These are phyloP conservation scores for Blastobotrys buckinghamii DNA, from an alignment of 1,139 yeast genomes.

Conservation along the genomic window DNA sequence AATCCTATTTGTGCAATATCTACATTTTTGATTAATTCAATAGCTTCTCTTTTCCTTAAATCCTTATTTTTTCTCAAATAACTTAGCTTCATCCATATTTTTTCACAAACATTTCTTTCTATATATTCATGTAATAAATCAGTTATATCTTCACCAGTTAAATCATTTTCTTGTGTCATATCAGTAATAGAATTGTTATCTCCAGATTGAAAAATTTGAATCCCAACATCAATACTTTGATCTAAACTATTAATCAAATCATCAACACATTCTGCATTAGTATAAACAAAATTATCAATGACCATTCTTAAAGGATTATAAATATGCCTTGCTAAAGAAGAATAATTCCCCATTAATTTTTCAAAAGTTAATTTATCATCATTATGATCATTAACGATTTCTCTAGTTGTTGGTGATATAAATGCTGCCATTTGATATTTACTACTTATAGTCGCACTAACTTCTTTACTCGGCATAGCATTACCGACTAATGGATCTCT, in stretches of 20 bases:
- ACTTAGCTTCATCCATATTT: slow-evolving; percentile 29
- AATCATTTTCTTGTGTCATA: slow-evolving; percentile 32
- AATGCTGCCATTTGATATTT: slow-evolving; percentile 14
- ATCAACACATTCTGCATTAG: slow-evolving; percentile 29
- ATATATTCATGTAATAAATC: slow-evolving; percentile 60
- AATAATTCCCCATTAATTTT: slow-evolving; percentile 27
- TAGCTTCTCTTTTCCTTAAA: slow-evolving; percentile 31
- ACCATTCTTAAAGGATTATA: slow-evolving; percentile 30
- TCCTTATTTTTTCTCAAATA: slow-evolving; percentile 33
- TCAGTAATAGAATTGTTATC: slow-evolving; percentile 29
- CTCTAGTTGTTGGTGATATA: slow-evolving; percentile 1
- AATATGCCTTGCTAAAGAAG: slow-evolving; percentile 26
- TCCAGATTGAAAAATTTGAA: slow-evolving; percentile 38
- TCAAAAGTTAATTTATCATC: slow-evolving; percentile 17
- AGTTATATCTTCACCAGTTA: slow-evolving; percentile 46
- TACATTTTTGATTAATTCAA: slow-evolving; percentile 46
- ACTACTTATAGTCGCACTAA: slow-evolving; percentile 20
- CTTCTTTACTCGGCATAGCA: slow-evolving; percentile 23
- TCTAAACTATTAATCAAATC: slow-evolving; percentile 35
- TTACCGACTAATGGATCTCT: slow-evolving; percentile 43
- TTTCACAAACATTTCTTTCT: slow-evolving; percentile 58
- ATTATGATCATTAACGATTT: not conserved
- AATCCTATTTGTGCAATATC: slow-evolving; percentile 70
- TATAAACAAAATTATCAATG: slow-evolving; percentile 36
- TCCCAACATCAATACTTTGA: slow-evolving; percentile 36